Conservation (phyloP, 2,329 filamentous ascomycete species). For the Ramularia collo-cygni region DNA sequence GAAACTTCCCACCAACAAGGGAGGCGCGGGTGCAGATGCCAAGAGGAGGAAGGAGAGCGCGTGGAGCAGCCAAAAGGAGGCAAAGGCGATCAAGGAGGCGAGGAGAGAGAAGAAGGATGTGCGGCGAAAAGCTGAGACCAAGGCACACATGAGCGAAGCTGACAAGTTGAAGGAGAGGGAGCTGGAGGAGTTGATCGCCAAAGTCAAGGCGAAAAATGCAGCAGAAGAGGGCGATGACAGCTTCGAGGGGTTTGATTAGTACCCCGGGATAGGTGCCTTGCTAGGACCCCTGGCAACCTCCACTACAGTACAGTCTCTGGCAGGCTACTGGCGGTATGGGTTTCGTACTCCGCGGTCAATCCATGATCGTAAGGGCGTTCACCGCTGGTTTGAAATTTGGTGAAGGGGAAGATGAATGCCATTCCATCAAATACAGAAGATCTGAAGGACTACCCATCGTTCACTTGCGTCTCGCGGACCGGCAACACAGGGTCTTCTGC, state of each 20-base stretch:
- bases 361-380: too few relatives aligned
- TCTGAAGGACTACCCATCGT: too few relatives aligned
- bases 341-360: too few relatives aligned
- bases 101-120: constrained; percentile 31
- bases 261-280: too few relatives aligned
- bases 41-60: constrained; percentile 29
- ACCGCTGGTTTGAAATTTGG: too few relatives aligned
- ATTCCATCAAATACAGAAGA: too few relatives aligned
- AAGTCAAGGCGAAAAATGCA: constrained; percentile 25
- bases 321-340: too few relatives aligned
- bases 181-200: constrained; percentile 28
- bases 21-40: constrained; percentile 24
- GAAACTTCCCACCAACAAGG: constrained; percentile 20
- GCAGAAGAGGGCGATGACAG: constrained; percentile 13
- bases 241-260: constrained; percentile 21
- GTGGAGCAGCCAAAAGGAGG: constrained; percentile 33
- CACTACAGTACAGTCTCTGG: too few relatives aligned
- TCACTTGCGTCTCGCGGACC: too few relatives aligned
- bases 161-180: constrained; percentile 27
- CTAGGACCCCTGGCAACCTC: too few relatives aligned
- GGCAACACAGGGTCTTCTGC: too few relatives aligned
- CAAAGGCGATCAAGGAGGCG: constrained; percentile 27
- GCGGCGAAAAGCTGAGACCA: constrained; percentile 26
- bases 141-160: constrained; percentile 24
- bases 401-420: too few relatives aligned